phyloP scores from a whole-genome alignment of 2,329 filamentous ascomycete species.

The Cladosporium oxysporum region DNA sequence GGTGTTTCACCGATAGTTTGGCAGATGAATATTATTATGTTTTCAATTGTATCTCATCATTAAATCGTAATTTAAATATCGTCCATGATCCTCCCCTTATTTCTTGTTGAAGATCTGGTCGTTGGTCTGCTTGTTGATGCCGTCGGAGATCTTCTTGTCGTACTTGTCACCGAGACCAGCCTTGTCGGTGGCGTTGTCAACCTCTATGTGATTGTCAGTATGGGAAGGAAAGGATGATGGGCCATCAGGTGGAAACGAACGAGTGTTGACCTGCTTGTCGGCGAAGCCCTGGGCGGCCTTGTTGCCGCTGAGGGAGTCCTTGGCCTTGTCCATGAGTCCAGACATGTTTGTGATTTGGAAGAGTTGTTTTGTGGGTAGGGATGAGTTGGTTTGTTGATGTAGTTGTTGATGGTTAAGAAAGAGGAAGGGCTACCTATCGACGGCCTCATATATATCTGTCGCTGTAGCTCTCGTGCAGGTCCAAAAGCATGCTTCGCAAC shows the following conservation, averaged over 20 bases:
- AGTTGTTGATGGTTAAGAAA: background rate
- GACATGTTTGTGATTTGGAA: constrained; percentile 22
- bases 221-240: background rate
- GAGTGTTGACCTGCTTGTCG: constrained; percentile 23
- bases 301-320: constrained; percentile 21
- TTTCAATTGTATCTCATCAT: constrained; percentile 3
- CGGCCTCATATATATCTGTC: background rate
- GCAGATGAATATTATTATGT: background rate
- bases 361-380: background rate
- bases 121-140: constrained; percentile 28
- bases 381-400: background rate
- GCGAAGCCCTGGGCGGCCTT: constrained; percentile 24
- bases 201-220: constrained; percentile 14
- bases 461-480: background rate
- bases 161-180: constrained; percentile 29
- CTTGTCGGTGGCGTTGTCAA: constrained; percentile 28
- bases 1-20: background rate
- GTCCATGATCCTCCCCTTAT: background rate
- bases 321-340: constrained; percentile 30
- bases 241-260: background rate
- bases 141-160: constrained; percentile 31
- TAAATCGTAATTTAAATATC: background rate
- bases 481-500: background rate
- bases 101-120: constrained; percentile 16
- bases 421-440: background rate